Evolutionary conservation across 2,329 filamentous ascomycete genomes (phyloP).

Genomic region (Drechslera avenae): DNA sequence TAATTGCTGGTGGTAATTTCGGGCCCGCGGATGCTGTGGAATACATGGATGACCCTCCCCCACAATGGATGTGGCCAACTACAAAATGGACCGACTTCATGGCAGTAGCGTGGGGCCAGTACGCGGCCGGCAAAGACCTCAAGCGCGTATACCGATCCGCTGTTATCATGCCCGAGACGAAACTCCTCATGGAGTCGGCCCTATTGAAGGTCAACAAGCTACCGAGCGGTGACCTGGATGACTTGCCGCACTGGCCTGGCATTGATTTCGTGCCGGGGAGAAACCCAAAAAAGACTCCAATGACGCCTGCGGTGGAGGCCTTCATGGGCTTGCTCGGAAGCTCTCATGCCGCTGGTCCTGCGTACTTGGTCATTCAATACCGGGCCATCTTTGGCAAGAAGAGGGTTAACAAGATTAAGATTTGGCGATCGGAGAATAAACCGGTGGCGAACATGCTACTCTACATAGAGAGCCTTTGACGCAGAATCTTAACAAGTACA

Average conservation of each 20-base stretch:
- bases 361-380: too few relatives aligned
- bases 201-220: constrained; percentile 3
- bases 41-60: neutral
- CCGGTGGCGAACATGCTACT: too few relatives aligned
- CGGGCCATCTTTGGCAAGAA: too few relatives aligned
- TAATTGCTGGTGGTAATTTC: constrained; percentile 8
- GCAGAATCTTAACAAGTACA: too few relatives aligned
- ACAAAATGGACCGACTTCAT: constrained; percentile 12
- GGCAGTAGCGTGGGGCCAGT: constrained; percentile 5
- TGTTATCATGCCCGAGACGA: constrained; percentile 1
- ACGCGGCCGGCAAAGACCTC: constrained; percentile 8
- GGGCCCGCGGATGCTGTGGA: neutral
- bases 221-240: constrained; percentile 5
- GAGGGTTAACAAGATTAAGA: too few relatives aligned
- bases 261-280: constrained; percentile 7
- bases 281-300: constrained; percentile 2
- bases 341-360: too few relatives aligned
- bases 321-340: too few relatives aligned
- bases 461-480: too few relatives aligned
- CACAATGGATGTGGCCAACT: constrained; percentile 7
- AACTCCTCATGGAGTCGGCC: constrained; percentile 8
- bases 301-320: constrained; percentile 1
- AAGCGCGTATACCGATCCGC: constrained; percentile 9
- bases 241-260: constrained; percentile 6
- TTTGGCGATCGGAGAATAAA: too few relatives aligned